phyloP scores from a whole-genome alignment of 176 grass and related monocot genomes.

The Areca catechu region DNA sequence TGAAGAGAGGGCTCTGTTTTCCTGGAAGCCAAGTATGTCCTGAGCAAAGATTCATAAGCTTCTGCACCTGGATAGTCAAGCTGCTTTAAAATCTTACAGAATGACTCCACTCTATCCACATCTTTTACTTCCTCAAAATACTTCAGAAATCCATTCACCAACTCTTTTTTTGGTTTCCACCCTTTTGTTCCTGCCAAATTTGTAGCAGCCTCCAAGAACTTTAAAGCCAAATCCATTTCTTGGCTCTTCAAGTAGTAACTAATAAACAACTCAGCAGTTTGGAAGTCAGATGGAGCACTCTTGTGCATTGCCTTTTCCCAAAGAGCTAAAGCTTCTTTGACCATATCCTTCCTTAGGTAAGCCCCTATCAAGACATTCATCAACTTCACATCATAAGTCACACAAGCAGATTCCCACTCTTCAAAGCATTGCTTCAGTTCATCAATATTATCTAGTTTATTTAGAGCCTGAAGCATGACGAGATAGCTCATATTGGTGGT shows the following conservation, averaged over 20 bases:
- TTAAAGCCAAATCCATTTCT: neutral
- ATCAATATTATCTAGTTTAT: slow-evolving; percentile 11
- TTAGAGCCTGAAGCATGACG: neutral
- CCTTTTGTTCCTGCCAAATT: neutral
- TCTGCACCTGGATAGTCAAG: neutral
- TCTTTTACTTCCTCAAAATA: slow-evolving; percentile 4
- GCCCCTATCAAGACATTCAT: neutral
- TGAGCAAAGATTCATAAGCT: neutral
- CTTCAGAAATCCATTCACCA: neutral
- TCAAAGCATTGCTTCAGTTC: slow-evolving; percentile 3
- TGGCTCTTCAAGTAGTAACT: neutral
- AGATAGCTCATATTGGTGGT: slow-evolving; percentile 3
- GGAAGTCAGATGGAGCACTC: neutral
- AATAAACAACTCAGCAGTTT: slow-evolving; percentile 3
- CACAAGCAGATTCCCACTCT: slow-evolving; percentile 4
- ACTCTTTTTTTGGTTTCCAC: neutral
- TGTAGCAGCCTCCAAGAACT: neutral
- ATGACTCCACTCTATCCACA: neutral
- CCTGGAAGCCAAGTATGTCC: neutral
- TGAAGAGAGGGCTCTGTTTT: neutral
- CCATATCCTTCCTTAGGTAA: slow-evolving; percentile 3
- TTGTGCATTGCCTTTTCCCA: neutral
- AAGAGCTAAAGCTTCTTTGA: slow-evolving; percentile 1
- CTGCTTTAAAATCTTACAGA: neutral
- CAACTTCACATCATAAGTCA: neutral